Base-by-base conservation (phyloP, 2,329 filamentous ascomycete genomes). In the Helminthosporium solani region DNA sequence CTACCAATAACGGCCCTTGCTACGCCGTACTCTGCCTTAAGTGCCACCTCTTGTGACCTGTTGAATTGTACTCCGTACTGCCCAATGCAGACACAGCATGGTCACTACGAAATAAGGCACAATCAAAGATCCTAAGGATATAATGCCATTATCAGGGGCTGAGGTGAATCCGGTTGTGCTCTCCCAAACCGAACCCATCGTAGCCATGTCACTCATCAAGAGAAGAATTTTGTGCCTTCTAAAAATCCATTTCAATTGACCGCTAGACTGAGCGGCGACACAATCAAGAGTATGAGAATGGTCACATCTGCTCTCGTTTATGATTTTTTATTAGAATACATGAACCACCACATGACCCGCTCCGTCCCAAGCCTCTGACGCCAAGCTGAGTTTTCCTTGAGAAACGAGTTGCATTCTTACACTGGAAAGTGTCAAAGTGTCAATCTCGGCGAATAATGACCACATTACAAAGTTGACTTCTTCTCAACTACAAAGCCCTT, bases 311-410 rank as follows among this genome's bases (percentile, higher is more conserved):
- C 19, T 37, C 43, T 31, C 42, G 39, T 35, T 37, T 36, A n/a
- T n/a, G n/a, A n/a, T n/a, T 46, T 50, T 35, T 23, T 23, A 47
- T 41, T 58, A 58, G 52, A 58, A 46, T 58, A 56, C 55, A 60
- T 47, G 33, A 44, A 42, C 40, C 46, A 48, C 52, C 42, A 43
- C 31, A 12, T 19, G 23, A 6, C 28, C 5, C 28, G 33, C 19
- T 18, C 16, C 33, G 55, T 48, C 39, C 40, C 49, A 44, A 54
- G 38, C 55, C 45, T 48, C 57, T 48, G 53, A 53, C 58, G 55
- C 55, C 58, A 42, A 57, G 57, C 52, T 57, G 23, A 36, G 36
- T 36, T 46, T 44, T 50, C 37, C 23, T 31, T 33, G 16, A 44
- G 19, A 43, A 33, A 43, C 36, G 21, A 11, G 42, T 16, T 16